Evolutionary conservation across 805 yeast species (phyloP).

Genomic region (Metschnikowia aberdeeniae): DNA sequence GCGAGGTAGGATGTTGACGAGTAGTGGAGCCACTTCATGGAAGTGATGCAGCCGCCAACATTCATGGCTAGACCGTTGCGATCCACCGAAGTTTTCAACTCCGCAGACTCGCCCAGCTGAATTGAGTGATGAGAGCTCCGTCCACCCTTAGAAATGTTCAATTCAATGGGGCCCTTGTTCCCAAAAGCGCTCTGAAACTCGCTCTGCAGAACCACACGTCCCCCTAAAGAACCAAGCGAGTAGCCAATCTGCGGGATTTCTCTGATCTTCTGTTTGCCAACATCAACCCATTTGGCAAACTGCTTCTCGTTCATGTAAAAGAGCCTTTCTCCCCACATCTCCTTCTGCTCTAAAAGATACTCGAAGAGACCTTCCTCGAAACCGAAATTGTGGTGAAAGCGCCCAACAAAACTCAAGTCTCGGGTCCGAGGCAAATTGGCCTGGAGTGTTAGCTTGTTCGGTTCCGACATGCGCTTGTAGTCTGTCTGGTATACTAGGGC

Average conservation of each 20-base stretch:
- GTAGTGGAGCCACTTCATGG: conserved; percentile 48
- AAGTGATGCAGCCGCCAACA: conserved; percentile 50
- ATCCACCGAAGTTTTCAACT: conserved; percentile 14
- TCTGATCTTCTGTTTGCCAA: conserved; percentile 12
- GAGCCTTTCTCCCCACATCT: conserved; percentile 45
- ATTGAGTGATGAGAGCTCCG: conserved; percentile 3
- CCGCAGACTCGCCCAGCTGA: conserved; percentile 3
- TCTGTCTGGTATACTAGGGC: neutral
- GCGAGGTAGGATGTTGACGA: conserved; percentile 39
- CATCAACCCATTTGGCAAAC: conserved; percentile 19
- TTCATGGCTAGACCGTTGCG: conserved; percentile 42
- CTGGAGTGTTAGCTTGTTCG: conserved; percentile 11
- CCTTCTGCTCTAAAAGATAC: conserved; percentile 41
- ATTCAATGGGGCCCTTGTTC: conserved; percentile 6
- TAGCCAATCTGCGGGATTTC: conserved; percentile 6
- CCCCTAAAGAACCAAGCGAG: conserved; percentile 10
- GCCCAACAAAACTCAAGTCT: conserved; percentile 19
- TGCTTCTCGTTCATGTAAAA: conserved; percentile 39
- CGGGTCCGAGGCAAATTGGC: conserved; percentile 15
- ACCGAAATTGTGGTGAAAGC: conserved; percentile 46
- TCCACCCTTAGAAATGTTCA: conserved; percentile 17
- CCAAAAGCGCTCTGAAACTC: conserved; percentile 24
- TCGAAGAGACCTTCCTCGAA: conserved; percentile 41
- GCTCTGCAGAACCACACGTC: conserved; percentile 10
- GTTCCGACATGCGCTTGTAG: conserved; percentile 9